Evolutionary conservation across 169 alveolate genomes (phyloP).

Genomic region (Plasmodium gaboni): DNA sequence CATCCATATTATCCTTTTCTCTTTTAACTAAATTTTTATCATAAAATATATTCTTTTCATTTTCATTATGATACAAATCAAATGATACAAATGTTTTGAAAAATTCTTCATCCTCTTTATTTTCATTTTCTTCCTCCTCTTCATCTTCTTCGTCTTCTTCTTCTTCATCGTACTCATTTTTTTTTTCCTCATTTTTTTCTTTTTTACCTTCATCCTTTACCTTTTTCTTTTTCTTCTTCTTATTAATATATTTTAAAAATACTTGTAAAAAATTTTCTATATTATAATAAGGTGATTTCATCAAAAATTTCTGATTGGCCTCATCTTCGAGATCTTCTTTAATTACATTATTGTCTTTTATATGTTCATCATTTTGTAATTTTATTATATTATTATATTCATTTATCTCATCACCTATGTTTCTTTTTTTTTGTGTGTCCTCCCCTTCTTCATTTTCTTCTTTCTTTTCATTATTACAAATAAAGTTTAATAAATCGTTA

Average conservation of each 20-base stretch:
- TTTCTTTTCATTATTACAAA: neutral
- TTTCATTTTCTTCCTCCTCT: neutral
- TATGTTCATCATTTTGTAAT: neutral
- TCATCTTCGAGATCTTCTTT: neutral
- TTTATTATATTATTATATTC: too few relatives aligned
- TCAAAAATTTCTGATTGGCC: neutral
- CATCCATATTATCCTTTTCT: neutral
- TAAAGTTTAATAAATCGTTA: conserved; percentile 26
- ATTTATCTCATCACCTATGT: neutral
- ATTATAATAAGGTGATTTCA: conserved; percentile 38
- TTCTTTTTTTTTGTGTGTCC: neutral
- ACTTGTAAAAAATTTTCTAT: conserved; percentile 13
- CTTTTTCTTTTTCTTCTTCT: neutral
- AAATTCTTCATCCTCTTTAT: neutral
- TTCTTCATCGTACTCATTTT: neutral
- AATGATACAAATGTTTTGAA: too few relatives aligned
- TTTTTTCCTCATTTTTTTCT: neutral
- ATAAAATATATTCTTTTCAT: neutral
- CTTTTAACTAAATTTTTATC: neutral
- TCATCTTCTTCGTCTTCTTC: neutral
- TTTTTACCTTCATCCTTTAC: conserved; percentile 1
- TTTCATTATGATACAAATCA: too few relatives aligned
- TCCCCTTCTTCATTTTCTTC: neutral
- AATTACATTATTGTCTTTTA: neutral
- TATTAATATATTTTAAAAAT: conserved; percentile 48